Evolutionary conservation across 495 filamentous ascomycete genomes (phyloP).

Genomic region (Tuber indicum): DNA sequence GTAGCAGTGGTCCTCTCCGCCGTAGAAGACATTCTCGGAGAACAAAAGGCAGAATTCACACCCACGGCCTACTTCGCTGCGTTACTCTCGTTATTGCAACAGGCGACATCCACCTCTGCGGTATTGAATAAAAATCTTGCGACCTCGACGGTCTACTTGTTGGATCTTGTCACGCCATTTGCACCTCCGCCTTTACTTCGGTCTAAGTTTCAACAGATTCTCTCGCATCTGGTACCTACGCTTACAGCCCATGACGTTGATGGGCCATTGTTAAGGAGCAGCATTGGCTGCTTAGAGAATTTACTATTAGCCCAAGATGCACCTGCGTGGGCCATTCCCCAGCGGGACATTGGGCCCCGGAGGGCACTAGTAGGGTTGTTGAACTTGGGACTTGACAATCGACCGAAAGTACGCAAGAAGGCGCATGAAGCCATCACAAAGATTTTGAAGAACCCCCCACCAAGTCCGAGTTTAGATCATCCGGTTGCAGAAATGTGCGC

Average conservation of each 20-base stretch:
- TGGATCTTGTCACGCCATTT: conserved; percentile 79
- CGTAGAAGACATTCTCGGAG: conserved; percentile 82
- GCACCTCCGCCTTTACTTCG: conserved; percentile 78
- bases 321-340: conserved; percentile 75
- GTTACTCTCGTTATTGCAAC: conserved; percentile 77
- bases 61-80: conserved; percentile 94
- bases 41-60: conserved; percentile 72
- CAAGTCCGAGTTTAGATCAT: conserved; percentile 85
- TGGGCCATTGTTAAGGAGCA: conserved; percentile 74
- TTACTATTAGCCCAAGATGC: conserved; percentile 83
- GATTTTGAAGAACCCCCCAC: conserved; percentile 73
- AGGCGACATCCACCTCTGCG: conserved; percentile 58
- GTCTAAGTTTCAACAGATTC: conserved; percentile 88
- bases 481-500: conserved; percentile 94
- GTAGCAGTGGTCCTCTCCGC: conserved; percentile 81
- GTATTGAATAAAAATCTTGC: conserved; percentile 76
- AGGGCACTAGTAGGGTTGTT: conserved; percentile 82
- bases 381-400: conserved; percentile 71
- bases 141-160: conserved; percentile 85
- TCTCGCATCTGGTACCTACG: conserved; percentile 75
- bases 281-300: conserved; percentile 88
- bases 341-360: conserved; percentile 77
- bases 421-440: conserved; percentile 83
- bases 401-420: conserved; percentile 91
- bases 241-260: conserved; percentile 74